These are phyloP conservation scores for Aspergillus felis DNA, from an alignment of 2,329 filamentous ascomycete genomes.

Conservation along the genomic window DNA sequence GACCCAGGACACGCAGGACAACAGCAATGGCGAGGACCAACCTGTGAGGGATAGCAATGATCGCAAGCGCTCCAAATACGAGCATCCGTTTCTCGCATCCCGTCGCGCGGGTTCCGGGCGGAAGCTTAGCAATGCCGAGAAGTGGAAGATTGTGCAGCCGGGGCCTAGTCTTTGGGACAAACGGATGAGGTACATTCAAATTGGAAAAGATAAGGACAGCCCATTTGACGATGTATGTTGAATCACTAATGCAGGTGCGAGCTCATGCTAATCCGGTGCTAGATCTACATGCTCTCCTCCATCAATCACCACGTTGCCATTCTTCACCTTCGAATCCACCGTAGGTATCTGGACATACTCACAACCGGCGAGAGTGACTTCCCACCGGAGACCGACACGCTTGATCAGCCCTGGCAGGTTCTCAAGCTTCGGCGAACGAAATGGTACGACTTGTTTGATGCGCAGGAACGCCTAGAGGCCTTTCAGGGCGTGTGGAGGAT, in stretches of 20 bases:
- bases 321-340: constrained; percentile 55
- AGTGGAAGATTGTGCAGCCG: constrained; percentile 52
- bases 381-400: constrained; percentile 15
- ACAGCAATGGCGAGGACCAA: constrained; percentile 25
- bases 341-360: constrained; percentile 54
- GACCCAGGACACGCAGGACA: constrained; percentile 33
- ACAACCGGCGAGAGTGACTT: constrained; percentile 39
- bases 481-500: constrained; percentile 57
- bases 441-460: constrained; percentile 58
- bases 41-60: constrained; percentile 25
- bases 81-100: constrained; percentile 29
- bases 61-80: constrained; percentile 38
- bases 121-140: constrained; percentile 45
- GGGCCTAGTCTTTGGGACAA: constrained; percentile 54
- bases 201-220: constrained; percentile 48
- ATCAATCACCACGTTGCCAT: constrained; percentile 61
- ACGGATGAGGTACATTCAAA: constrained; percentile 52
- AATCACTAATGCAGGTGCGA: neutral
- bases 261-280: neutral
- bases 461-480: constrained; percentile 52
- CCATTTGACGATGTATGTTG: constrained; percentile 51
- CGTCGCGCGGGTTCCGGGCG: constrained; percentile 34
- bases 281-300: constrained; percentile 61
- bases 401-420: constrained; percentile 46
- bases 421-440: constrained; percentile 52